Evolutionary conservation across 83 land plant genomes (phyloP), one percentile per base, ranked within the genome.

Genomic region (Thuja plicata): DNA sequence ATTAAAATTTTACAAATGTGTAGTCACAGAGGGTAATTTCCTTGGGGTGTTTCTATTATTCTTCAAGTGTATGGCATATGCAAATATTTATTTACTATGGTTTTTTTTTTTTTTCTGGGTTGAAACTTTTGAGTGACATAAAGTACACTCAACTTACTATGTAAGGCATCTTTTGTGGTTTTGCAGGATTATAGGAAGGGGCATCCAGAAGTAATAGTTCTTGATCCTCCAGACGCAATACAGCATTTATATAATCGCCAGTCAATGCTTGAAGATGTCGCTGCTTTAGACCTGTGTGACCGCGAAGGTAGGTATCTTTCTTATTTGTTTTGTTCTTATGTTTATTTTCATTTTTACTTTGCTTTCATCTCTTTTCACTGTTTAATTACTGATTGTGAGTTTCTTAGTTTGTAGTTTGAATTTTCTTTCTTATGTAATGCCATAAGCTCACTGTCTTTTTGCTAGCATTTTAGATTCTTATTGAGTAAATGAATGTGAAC

Each of bases 181-280:
- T 88, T 95, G 86, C 70, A 97, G 99, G 99, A 94, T 32, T 97
- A 92, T 46, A 76, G 94, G 86, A 89, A 88, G 70, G 88, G 83
- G 57, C 94, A 97, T 90, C 99, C 99, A 57, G 97, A 97, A 87
- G 99, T 97, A 35, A 94, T 96, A 86, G 96, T 97, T 38, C 95
- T 97, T 77, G 99, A 97, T 87, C 99, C 99, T 62, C 99, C 99
- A 41, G 95, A 93, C 91, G 99, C 99, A 54, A 96, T 97, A 78
- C 93, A 92, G 81, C 97, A 97, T 88, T 45, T 97, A 30, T 91
- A 94, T 60, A 97, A 95, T 91, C 97, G 99, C 41, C 99, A 97
- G 85, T 97, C 96, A 48, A 97, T 97, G 99, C 97, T 97, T 41
- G 94, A 97, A 84, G 95, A 94, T 83, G 99, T 97, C 50, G 95